phyloP scores from a whole-genome alignment of 371 early-diverging fungal genomes.

The Cokeromyces recurvatus region DNA sequence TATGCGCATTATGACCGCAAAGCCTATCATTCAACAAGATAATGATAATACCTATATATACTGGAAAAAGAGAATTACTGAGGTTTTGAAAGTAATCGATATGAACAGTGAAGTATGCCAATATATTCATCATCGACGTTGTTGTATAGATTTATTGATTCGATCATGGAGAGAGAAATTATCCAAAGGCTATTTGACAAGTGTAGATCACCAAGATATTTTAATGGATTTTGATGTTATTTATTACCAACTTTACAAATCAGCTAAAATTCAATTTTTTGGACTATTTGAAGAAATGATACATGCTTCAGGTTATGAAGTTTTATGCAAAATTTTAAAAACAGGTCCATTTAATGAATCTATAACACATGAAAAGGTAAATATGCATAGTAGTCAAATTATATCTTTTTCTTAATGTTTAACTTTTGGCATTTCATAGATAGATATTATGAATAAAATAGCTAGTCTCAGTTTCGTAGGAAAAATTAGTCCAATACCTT shows the following conservation, averaged over 20 bases:
- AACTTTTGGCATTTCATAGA: slow-evolving; percentile 18
- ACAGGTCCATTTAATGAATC: slow-evolving; percentile 3
- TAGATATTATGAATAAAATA: slow-evolving; percentile 36
- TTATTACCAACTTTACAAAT: slow-evolving; percentile 10
- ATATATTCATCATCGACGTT: slow-evolving; percentile 27
- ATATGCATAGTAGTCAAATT: neutral
- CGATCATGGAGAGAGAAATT: slow-evolving; percentile 28
- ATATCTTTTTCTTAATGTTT: too few relatives aligned
- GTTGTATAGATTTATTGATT: slow-evolving; percentile 19
- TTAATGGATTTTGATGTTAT: slow-evolving; percentile 18
- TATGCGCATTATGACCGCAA: slow-evolving; percentile 33
- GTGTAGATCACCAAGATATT: slow-evolving; percentile 20
- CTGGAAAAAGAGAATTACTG: slow-evolving; percentile 31
- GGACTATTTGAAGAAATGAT: slow-evolving; percentile 4
- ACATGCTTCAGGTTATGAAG: slow-evolving; percentile 5
- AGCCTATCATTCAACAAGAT: slow-evolving; percentile 14
- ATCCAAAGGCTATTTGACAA: slow-evolving; percentile 10
- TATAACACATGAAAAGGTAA: slow-evolving; percentile 19
- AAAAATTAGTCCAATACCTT: slow-evolving; percentile 39
- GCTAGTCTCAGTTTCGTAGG: slow-evolving; percentile 49
- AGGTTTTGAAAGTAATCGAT: slow-evolving; percentile 23
- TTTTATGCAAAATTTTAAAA: slow-evolving; percentile 7
- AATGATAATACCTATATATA: slow-evolving; percentile 20
- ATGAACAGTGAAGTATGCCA: slow-evolving; percentile 32
- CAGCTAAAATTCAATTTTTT: slow-evolving; percentile 5